Conservation (phyloP, 129 eudicot species). For the Chrysanthemum makinoi region DNA sequence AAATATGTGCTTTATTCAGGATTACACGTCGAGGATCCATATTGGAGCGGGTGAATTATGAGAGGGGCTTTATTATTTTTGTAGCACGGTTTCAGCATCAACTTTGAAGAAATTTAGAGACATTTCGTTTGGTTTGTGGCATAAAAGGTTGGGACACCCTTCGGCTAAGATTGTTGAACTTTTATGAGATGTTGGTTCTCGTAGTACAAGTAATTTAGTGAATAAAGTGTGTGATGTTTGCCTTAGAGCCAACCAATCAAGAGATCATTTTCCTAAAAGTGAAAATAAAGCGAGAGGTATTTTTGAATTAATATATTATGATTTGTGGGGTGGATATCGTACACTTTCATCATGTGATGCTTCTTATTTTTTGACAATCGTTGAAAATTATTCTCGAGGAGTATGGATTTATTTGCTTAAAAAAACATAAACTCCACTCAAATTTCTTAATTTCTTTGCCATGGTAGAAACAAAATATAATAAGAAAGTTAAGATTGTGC, state of each 20-base stretch:
- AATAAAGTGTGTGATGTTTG: not conserved
- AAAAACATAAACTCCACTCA: no score
- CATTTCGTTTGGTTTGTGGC: no score
- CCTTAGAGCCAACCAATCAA: not conserved
- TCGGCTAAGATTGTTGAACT: no score
- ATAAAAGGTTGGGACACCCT: no score
- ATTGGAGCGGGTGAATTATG: no score
- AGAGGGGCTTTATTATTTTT: no score
- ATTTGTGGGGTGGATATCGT: not conserved
- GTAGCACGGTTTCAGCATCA: no score
- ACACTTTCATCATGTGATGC: not conserved
- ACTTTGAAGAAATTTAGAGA: no score
- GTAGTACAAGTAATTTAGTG: not conserved
- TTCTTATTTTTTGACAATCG: not conserved
- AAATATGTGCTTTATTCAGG: no score
- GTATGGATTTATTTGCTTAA: not conserved
- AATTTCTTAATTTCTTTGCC: not conserved
- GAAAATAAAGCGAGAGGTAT: not conserved
- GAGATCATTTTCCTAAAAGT: not conserved
- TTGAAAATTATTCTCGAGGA: not conserved
- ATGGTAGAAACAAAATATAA: not conserved
- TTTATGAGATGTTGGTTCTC: not conserved
- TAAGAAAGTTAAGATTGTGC: not conserved
- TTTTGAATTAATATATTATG: not conserved
- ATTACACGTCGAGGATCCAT: no score